phyloP scores from a whole-genome alignment of 1,139 yeast genomes.

The Zygoascus hellenicus region DNA sequence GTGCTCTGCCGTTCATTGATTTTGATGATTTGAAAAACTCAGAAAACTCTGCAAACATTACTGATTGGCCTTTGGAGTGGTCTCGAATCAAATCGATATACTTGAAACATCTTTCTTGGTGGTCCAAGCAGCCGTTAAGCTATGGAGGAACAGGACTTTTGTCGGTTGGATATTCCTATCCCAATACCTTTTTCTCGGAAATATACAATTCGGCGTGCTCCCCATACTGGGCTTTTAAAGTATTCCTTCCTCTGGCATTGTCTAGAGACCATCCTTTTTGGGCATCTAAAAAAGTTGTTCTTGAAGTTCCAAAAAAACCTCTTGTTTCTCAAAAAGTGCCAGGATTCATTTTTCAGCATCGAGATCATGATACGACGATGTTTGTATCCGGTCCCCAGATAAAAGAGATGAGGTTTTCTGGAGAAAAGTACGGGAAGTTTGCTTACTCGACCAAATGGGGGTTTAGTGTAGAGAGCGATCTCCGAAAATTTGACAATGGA shows the following conservation, averaged over 20 bases:
- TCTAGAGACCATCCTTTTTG: constrained; percentile 25
- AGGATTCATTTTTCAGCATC: constrained; percentile 24
- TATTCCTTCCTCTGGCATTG: constrained; percentile 23
- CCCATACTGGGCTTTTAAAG: constrained; percentile 33
- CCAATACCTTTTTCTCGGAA: constrained; percentile 30
- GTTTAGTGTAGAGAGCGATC: constrained; percentile 27
- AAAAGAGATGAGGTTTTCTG: constrained; percentile 20
- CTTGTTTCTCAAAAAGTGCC: constrained; percentile 19
- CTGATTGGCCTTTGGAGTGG: constrained; percentile 16
- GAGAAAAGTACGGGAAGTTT: constrained; percentile 33
- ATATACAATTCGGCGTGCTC: constrained; percentile 32
- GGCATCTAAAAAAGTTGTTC: constrained; percentile 17
- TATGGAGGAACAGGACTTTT: constrained; percentile 23
- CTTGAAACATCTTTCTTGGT: constrained; percentile 29
- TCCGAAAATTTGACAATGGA: constrained; percentile 21
- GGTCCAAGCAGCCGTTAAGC: constrained; percentile 30
- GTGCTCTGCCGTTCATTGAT: constrained; percentile 26
- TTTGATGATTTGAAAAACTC: constrained; percentile 12
- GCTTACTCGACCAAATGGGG: constrained; percentile 33
- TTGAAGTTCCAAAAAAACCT: constrained; percentile 20
- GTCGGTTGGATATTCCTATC: constrained; percentile 31
- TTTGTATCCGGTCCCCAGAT: constrained; percentile 28
- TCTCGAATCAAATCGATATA: constrained; percentile 30
- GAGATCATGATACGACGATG: constrained; percentile 23
- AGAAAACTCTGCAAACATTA: not conserved